These are phyloP conservation scores for Casuarina equisetifolia DNA, from an alignment of 306 rosid species.

Conservation along the genomic window DNA sequence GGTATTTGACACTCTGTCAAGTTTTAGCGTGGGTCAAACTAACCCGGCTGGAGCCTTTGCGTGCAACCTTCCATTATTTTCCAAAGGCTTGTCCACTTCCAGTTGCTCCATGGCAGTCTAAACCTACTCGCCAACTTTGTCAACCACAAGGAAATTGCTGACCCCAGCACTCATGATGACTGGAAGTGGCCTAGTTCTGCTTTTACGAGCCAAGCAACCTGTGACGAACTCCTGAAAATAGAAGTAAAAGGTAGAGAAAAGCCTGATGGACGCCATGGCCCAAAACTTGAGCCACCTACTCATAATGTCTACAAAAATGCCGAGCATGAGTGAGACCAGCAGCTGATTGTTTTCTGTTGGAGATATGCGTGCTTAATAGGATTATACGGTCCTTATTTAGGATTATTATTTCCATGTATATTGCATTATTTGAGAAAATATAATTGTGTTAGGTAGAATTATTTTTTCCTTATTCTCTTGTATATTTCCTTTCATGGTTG, in stretches of 20 bases:
- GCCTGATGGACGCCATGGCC: conserved; percentile 7
- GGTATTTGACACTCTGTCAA: conserved; percentile 22
- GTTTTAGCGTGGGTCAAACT: conserved; percentile 18
- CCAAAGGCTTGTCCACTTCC: conserved; percentile 19
- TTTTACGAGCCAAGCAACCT: conserved; percentile 37
- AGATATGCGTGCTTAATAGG: no score
- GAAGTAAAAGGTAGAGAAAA: background rate
- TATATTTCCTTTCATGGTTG: no score
- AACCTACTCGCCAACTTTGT: conserved; percentile 31
- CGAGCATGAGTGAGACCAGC: conserved; percentile 4
- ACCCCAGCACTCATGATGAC: conserved; percentile 11
- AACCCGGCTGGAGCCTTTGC: conserved; percentile 27
- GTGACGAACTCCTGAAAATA: conserved; percentile 30
- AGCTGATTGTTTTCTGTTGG: conserved; percentile 23
- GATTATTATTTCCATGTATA: no score
- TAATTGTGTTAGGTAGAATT: no score
- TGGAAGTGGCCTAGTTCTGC: conserved; percentile 47
- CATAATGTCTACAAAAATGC: background rate
- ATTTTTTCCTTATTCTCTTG: no score
- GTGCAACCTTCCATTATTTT: conserved; percentile 15
- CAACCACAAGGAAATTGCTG: background rate
- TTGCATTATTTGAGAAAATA: no score
- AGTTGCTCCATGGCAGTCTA: conserved; percentile 33
- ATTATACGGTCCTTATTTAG: no score
- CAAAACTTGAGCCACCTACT: conserved; percentile 6